Conservation (phyloP, 306 rosid genomes). For the Begonia loranthoides region DNA sequence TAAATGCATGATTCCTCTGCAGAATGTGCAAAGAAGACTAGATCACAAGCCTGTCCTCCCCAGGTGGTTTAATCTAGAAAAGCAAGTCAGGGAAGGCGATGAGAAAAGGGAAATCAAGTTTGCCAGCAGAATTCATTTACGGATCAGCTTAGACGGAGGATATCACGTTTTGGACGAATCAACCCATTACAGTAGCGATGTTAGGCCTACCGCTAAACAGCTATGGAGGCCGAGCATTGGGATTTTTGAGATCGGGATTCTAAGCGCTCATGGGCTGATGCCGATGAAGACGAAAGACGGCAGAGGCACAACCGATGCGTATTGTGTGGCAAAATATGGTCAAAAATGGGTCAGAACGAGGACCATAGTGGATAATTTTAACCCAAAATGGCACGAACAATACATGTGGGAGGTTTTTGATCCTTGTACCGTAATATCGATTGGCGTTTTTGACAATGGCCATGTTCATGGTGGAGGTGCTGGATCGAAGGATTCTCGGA, state of each 20-base stretch:
- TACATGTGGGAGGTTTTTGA: slow-evolving; percentile 92
- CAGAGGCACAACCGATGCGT: slow-evolving; percentile 61
- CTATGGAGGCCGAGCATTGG: slow-evolving; percentile 76
- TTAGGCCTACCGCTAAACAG: slow-evolving; percentile 87
- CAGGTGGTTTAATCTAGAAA: slow-evolving; percentile 79
- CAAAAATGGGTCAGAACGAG: slow-evolving; percentile 86
- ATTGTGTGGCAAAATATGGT: slow-evolving; percentile 80
- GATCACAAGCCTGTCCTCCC: slow-evolving; percentile 81
- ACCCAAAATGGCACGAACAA: slow-evolving; percentile 84
- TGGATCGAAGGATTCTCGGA: slow-evolving; percentile 58
- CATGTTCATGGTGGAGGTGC: slow-evolving; percentile 48
- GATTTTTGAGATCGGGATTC: slow-evolving; percentile 62
- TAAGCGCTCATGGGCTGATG: slow-evolving; percentile 64
- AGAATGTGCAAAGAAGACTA: slow-evolving; percentile 59
- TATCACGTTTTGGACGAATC: slow-evolving; percentile 93
- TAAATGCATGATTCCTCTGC: slow-evolving; percentile 62
- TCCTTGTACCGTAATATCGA: slow-evolving; percentile 58
- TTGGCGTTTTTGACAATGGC: slow-evolving; percentile 79
- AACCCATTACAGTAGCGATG: slow-evolving; percentile 83
- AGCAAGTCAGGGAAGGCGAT: slow-evolving; percentile 55
- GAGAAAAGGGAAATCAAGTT: slow-evolving; percentile 59
- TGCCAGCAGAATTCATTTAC: slow-evolving; percentile 68
- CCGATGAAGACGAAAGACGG: slow-evolving; percentile 85
- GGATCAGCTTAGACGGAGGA: slow-evolving; percentile 89
- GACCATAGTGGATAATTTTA: slow-evolving; percentile 55